phyloP scores from a whole-genome alignment of 176 grass and related monocot species.

The Phyllostachys edulis region DNA sequence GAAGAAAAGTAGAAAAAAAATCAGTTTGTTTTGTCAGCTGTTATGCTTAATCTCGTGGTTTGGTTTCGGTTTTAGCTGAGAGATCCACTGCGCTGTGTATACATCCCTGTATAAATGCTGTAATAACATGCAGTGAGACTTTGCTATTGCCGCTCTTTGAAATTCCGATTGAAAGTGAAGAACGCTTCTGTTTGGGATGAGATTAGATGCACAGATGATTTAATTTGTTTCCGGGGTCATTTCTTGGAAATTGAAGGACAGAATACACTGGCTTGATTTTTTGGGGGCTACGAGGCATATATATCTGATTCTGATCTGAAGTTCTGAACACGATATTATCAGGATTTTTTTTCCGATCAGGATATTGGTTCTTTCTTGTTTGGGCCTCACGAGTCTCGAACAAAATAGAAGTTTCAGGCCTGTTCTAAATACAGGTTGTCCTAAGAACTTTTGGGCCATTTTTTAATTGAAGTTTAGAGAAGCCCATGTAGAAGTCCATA shows the following conservation, averaged over 20 bases:
- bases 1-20: background rate
- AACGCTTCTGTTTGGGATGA: background rate
- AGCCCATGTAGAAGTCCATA: too few species aligned
- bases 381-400: too few species aligned
- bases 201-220: too few species aligned
- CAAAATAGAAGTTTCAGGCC: too few species aligned
- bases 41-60: background rate
- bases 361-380: background rate
- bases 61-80: background rate
- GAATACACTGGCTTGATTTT: background rate
- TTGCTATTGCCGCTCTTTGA: background rate
- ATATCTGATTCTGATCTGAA: too few species aligned
- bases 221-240: background rate
- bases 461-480: too few species aligned
- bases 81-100: background rate
- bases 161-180: background rate
- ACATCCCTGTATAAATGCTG: background rate
- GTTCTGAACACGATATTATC: background rate
- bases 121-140: conserved; percentile 21
- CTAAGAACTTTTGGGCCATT: too few species aligned
- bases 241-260: background rate
- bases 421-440: too few species aligned
- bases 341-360: background rate
- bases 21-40: background rate
- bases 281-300: too few species aligned